Evolutionary conservation across 176 grass and related monocot species (phyloP), one percentile per base, ranked within the genome.

Genomic region (Carex pumila): DNA sequence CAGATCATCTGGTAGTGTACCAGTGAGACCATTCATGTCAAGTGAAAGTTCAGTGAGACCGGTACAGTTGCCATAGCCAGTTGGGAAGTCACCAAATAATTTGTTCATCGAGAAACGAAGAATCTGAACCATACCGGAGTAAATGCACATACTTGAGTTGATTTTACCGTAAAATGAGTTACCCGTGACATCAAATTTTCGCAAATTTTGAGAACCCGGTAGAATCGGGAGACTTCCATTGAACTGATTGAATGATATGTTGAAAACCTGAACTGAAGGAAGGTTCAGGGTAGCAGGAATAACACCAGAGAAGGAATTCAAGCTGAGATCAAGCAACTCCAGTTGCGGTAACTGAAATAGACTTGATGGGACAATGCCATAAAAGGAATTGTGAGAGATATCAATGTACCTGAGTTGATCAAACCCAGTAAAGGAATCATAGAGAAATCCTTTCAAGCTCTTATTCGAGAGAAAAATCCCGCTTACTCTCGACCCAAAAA

Each of bases 171-270:
- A 88, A 87, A 97, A 94, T 12, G 1, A n/a, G 74, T 98, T 98
- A 49, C 7, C 60, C n/a, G 86, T 80, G 86, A 95, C 25, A 17
- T 95, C 89, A 11, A 93, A 86, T 22, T 71, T 47, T 72, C 56
- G 88, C 60, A 98, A 91, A 85, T 90, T 93, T 10, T 63, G 21
- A 14, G 90, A 92, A 21, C 60, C 61, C 10, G 61, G 82, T 66
- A 93, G 89, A 59, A 49, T 60, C 1, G 96, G 95, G 82, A 93
- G 92, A 19, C 47, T 78, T 22, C 93, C 96, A 21, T 66, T 78
- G 88, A 98, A 90, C 10, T 41, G 14, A 86, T 98, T 98, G 86
- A 7, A 88, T 82, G 96, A 98, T 75, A 93, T 34, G 86, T 98
- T 91, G 83, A 98, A 73, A 72, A 68, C 59, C 63, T 80, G 83